Base-by-base conservation (phyloP, 352 stramenopile genomes). In the Phytopythium boreale region DNA sequence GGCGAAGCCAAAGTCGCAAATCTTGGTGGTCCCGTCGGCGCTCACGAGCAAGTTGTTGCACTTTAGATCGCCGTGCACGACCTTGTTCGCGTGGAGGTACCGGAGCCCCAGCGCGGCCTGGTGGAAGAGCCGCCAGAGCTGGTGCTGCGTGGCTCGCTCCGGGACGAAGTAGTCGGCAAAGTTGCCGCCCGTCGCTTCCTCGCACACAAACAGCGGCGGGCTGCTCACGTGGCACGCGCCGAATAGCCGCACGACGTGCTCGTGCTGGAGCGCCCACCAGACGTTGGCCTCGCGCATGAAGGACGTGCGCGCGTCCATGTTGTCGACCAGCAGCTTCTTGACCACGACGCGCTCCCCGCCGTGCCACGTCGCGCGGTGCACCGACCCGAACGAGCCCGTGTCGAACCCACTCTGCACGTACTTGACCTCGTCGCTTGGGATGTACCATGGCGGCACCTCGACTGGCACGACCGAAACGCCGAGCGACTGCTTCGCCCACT, bases 11-110 rank as follows among this genome's bases (percentile, higher is more conserved):
- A 77, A 77, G 56, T 77, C 70, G 52, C 63, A 68, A 17, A 77
- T 44, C 63, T 74, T 71, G 19, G 68, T 60, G 14, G 55, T 61
- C 26, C 62, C 24, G 39, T 74, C 51, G 56, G 69, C 58, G 50
- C 82, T 78, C 20, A 95, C 64, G 14, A 96, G 74, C 39, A 96
- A 59, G 71, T 96, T 96, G 41, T 71, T 85, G 56, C 80, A 84
- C 69, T 96, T 96, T 24, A 96, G 70, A 61, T 96, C 87, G 39
- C 87, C 79, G 63, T 96, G 87, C 27, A 96, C 70, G n/a, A 87
- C 69, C 29, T 71, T 66, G 31, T 72, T 57, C 4, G 56, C 36
- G 68, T 96, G 84, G 10, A 96, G 67, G 64, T 84, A 95, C 47
- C 49, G 34, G 6, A 96, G 64, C 0, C 83, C 88, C 12, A 75